A percentile compares a stretch with the other conserved stretches of the same genome.
phyloP scores from a whole-genome alignment of 352 stramenopile genomes.

The Globisporangium rhizosaccharum region DNA sequence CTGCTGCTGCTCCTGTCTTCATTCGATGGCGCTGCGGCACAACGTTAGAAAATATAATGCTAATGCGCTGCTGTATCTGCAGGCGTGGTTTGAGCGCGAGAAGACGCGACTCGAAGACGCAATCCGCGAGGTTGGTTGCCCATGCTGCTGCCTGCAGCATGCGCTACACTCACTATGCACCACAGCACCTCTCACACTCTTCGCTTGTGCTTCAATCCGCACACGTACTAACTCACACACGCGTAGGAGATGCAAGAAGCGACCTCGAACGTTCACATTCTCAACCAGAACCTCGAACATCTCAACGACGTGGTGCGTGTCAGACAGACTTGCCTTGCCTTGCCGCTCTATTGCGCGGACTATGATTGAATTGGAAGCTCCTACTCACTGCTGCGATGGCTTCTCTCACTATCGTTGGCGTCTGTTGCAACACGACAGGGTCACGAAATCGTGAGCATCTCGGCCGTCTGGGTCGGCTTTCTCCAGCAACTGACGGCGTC shows the following conservation, averaged over 20 bases:
- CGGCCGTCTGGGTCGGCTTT: conserved; percentile 66
- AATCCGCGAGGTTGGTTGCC: conserved; percentile 48
- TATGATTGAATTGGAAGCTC: background rate
- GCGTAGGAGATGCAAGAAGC: conserved; percentile 66
- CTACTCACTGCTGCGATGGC: background rate
- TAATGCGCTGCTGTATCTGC: background rate
- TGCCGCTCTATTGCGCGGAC: background rate
- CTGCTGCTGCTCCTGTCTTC: too few species aligned
- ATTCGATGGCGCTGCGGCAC: background rate
- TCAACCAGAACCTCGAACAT: conserved; percentile 79
- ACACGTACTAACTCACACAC: background rate
- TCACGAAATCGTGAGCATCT: conserved; percentile 70
- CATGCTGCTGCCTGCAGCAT: background rate
- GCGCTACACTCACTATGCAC: background rate
- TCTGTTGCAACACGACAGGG: conserved; percentile 26
- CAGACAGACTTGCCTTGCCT: background rate
- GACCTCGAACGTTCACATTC: conserved; percentile 75
- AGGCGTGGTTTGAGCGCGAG: conserved; percentile 69
- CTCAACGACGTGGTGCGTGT: conserved; percentile 67
- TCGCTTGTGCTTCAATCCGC: background rate
- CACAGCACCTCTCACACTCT: background rate
- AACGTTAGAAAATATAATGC: background rate
- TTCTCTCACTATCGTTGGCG: background rate
- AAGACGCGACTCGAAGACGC: conserved; percentile 65
- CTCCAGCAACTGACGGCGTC: conserved; percentile 47